Conservation (phyloP, 2,329 filamentous ascomycete genomes). For the Purpureocillium takamizusanense region DNA sequence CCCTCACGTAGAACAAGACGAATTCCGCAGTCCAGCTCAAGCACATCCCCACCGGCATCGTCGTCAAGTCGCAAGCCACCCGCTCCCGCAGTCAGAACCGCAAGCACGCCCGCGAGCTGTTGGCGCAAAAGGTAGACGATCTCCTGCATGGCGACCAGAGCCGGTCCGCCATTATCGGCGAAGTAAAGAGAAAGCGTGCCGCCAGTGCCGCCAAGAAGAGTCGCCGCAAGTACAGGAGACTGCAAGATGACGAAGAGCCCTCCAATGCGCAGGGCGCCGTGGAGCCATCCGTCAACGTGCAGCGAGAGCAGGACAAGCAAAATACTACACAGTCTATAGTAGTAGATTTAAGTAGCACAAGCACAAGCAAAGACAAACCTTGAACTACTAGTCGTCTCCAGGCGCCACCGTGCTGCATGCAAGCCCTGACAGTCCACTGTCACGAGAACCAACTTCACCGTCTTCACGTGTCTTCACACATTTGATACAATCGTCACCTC, state of each 20-base stretch:
- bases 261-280: neutral
- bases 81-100: slow-evolving; percentile 81
- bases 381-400: too few species aligned
- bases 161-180: slow-evolving; percentile 54
- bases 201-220: slow-evolving; percentile 76
- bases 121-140: slow-evolving; percentile 69
- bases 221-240: slow-evolving; percentile 64
- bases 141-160: slow-evolving; percentile 62
- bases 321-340: too few species aligned
- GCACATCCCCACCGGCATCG: slow-evolving; percentile 81
- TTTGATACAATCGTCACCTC: slow-evolving; percentile 8
- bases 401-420: too few species aligned
- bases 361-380: too few species aligned
- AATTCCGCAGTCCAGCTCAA: slow-evolving; percentile 89
- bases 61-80: slow-evolving; percentile 90
- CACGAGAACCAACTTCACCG: too few species aligned
- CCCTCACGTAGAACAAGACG: slow-evolving; percentile 90
- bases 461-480: slow-evolving; percentile 7
- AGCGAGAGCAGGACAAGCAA: too few species aligned
- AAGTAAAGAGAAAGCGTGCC: slow-evolving; percentile 56
- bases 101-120: slow-evolving; percentile 68
- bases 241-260: slow-evolving; percentile 39
- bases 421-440: too few species aligned
- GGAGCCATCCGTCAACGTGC: slow-evolving; percentile 3
- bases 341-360: too few species aligned